Evolutionary conservation across 2,329 filamentous ascomycete species (phyloP).

Genomic region (Xylaria sp.): DNA sequence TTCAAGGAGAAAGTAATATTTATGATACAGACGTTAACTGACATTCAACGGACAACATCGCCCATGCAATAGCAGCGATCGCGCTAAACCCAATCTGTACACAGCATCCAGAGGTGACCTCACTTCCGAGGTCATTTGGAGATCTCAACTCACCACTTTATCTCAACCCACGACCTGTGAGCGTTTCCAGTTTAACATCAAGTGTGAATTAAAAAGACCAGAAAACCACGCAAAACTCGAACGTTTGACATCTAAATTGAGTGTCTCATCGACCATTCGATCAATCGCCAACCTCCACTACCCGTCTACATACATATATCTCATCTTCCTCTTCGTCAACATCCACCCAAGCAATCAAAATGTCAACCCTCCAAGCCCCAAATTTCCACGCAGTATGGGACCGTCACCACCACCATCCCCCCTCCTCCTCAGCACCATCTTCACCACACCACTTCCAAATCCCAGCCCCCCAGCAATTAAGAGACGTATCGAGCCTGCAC

Average conservation of each 20-base stretch:
- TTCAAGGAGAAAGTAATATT: no score
- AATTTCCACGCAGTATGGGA: constrained; percentile 31
- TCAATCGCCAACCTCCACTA: not conserved
- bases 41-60: no score
- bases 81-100: not conserved
- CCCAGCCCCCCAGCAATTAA: constrained; percentile 2
- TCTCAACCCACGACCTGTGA: not conserved
- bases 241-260: no score
- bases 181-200: not conserved
- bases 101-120: constrained; percentile 1
- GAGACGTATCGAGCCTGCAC: constrained; percentile 69
- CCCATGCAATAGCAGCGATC: no score
- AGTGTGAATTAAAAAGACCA: not conserved
- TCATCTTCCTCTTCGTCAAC: not conserved
- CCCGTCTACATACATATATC: not conserved
- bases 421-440: not conserved
- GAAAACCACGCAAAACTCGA: no score
- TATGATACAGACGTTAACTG: no score
- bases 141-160: not conserved
- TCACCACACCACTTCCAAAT: not conserved
- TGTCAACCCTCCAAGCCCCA: constrained; percentile 30
- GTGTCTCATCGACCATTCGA: no score
- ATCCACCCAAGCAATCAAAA: constrained; percentile 1
- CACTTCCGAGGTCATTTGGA: not conserved
- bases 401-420: constrained; percentile 15